Conservation (phyloP, 345 rosid species). For the Acer negundo region DNA sequence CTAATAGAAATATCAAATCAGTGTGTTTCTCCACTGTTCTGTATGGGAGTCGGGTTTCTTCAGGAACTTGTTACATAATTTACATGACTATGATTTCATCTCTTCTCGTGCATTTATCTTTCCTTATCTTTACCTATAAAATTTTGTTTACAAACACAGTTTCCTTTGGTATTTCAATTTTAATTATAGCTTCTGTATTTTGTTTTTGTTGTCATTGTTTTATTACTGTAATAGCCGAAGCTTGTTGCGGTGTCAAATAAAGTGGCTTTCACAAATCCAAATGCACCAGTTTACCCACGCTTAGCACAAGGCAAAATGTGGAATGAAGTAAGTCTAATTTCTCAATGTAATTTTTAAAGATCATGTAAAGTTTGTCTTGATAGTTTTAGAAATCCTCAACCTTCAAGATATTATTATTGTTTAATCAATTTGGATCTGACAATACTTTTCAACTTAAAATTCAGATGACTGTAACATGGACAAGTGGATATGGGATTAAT, state of each 20-base stretch:
- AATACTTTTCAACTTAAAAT: neutral
- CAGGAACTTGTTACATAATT: neutral
- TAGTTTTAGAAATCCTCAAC: neutral
- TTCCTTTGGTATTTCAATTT: neutral
- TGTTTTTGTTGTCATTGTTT: neutral
- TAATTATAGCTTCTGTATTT: neutral
- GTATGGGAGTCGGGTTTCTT: neutral
- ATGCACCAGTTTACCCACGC: constrained; percentile 71
- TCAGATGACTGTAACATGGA: constrained; percentile 86
- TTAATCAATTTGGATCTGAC: constrained; percentile 2
- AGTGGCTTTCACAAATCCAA: constrained; percentile 59
- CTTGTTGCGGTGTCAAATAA: constrained; percentile 63
- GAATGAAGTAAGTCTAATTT: constrained; percentile 58
- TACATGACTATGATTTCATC: neutral
- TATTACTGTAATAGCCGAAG: constrained; percentile 51
- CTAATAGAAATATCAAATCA: neutral
- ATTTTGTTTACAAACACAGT: neutral
- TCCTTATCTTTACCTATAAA: neutral
- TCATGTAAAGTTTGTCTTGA: neutral
- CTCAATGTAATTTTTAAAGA: neutral
- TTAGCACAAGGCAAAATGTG: constrained; percentile 70
- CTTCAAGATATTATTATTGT: neutral
- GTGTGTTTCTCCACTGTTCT: neutral
- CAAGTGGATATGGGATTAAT: constrained; percentile 64
- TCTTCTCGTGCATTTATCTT: neutral